A percentile compares a stretch with the other conserved stretches of the same genome.
Evolutionary conservation across 2,329 filamentous ascomycete species (phyloP).

Genomic region (Trichophyton simii): DNA sequence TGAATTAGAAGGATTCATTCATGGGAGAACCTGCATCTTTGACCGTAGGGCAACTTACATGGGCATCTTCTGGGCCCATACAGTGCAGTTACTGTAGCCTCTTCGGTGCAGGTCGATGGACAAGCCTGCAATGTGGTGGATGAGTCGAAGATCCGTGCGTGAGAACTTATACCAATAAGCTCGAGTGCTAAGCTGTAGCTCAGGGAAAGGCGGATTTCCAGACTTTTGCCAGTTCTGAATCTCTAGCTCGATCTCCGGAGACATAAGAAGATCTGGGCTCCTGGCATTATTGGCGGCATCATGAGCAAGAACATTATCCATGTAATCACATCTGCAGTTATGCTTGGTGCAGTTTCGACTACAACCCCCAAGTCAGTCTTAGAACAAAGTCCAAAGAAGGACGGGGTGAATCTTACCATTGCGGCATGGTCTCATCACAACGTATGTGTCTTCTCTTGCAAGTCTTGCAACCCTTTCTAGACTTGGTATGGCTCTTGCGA

Average conservation of each 20-base stretch:
- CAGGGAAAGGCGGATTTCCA: constrained; percentile 73
- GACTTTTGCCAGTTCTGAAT: constrained; percentile 75
- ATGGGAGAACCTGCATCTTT: background rate
- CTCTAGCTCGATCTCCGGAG: constrained; percentile 66
- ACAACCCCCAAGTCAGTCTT: constrained; percentile 13
- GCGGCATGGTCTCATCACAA: constrained; percentile 94
- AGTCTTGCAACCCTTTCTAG: constrained; percentile 92
- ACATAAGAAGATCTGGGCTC: constrained; percentile 62
- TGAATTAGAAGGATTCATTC: constrained; percentile 17
- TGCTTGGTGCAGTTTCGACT: constrained; percentile 98
- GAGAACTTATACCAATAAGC: constrained; percentile 61
- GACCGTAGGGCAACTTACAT: constrained; percentile 49
- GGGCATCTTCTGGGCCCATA: constrained; percentile 88
- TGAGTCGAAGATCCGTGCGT: constrained; percentile 68
- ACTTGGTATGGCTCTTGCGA: constrained; percentile 89
- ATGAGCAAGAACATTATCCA: constrained; percentile 57
- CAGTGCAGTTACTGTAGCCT: constrained; percentile 68
- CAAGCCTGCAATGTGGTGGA: constrained; percentile 79
- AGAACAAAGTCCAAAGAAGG: background rate
- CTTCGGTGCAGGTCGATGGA: constrained; percentile 68
- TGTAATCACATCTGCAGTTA: constrained; percentile 96
- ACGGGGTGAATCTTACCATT: constrained; percentile 54
- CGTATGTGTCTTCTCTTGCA: constrained; percentile 96
- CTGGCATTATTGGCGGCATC: constrained; percentile 40
- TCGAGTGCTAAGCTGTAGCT: constrained; percentile 62